A percentile compares a stretch with the other conserved stretches of the same genome.
Evolutionary conservation across 345 rosid species (phyloP).

Genomic region (Hibiscus mutabilis): DNA sequence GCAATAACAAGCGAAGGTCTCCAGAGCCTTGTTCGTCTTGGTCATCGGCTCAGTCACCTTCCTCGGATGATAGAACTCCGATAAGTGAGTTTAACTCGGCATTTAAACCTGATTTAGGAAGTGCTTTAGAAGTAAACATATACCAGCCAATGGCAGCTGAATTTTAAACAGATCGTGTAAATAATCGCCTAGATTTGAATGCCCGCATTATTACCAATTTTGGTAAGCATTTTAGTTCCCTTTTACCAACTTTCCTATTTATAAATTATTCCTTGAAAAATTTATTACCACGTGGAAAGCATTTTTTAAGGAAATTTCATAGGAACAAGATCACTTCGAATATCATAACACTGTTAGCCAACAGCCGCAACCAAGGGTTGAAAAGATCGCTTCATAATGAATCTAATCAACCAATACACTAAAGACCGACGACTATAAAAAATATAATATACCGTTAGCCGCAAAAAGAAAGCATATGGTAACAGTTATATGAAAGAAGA

Average conservation of each 20-base stretch:
- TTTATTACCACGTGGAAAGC: too few species aligned
- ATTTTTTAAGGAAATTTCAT: too few species aligned
- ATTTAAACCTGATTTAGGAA: not conserved
- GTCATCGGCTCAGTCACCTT: not conserved
- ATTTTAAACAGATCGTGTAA: not conserved
- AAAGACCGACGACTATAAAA: too few species aligned
- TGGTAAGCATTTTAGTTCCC: not conserved
- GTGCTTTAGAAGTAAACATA: too few species aligned
- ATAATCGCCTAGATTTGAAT: not conserved
- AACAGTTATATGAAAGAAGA: not conserved
- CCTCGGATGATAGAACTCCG: not conserved
- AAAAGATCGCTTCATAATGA: too few species aligned
- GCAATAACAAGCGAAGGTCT: slow-evolving; percentile 26
- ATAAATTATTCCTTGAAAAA: not conserved
- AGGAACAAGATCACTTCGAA: not conserved
- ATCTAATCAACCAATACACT: too few species aligned
- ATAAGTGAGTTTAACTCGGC: not conserved
- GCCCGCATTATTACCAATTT: not conserved
- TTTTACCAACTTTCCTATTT: not conserved
- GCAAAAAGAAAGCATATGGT: not conserved
- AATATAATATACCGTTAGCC: not conserved
- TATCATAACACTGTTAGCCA: too few species aligned
- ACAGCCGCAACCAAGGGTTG: too few species aligned
- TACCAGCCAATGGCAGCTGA: not conserved
- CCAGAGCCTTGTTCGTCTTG: slow-evolving; percentile 1